Percentiles rank a stretch among this genome's conserved stretches.
Evolutionary conservation across 345 rosid genomes (phyloP).

Genomic region (Litchi chinensis): DNA sequence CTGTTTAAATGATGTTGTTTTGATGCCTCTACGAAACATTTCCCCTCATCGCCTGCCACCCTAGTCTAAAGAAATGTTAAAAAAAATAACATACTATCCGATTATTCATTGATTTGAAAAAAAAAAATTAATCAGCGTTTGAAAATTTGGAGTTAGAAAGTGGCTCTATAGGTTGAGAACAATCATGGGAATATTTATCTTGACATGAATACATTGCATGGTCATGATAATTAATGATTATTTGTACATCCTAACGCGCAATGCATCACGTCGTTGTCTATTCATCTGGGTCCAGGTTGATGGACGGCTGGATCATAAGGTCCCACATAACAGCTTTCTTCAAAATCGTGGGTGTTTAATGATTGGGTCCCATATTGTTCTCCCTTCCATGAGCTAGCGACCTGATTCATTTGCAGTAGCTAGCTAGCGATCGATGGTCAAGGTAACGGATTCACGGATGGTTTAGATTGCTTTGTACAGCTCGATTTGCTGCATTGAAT

Average conservation of each 20-base stretch:
- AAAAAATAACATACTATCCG: conserved; percentile 1
- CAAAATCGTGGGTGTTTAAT: conserved; percentile 26
- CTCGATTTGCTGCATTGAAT: background rate
- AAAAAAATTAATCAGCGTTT: background rate
- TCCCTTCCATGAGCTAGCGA: background rate
- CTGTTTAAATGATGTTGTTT: conserved; percentile 34
- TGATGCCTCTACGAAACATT: background rate
- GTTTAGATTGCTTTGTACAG: conserved; percentile 15
- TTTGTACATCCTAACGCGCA: conserved; percentile 13
- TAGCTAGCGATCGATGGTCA: background rate
- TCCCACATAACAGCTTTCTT: conserved; percentile 38
- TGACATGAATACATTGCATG: conserved; percentile 29
- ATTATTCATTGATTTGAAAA: background rate
- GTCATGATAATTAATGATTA: conserved; percentile 34
- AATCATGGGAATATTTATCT: background rate
- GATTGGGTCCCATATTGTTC: conserved; percentile 27
- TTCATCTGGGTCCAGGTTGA: conserved; percentile 20
- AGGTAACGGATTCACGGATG: background rate
- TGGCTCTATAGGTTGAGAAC: background rate
- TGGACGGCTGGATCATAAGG: conserved; percentile 32
- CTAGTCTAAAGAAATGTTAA: conserved; percentile 13
- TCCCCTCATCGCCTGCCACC: background rate
- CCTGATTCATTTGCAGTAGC: too few relatives aligned
- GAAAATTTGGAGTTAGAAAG: conserved; percentile 3
- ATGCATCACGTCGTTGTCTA: conserved; percentile 24